These are phyloP conservation scores for Fusarium illudens DNA, from an alignment of 2,329 filamentous ascomycete genomes.

Conservation along the genomic window DNA sequence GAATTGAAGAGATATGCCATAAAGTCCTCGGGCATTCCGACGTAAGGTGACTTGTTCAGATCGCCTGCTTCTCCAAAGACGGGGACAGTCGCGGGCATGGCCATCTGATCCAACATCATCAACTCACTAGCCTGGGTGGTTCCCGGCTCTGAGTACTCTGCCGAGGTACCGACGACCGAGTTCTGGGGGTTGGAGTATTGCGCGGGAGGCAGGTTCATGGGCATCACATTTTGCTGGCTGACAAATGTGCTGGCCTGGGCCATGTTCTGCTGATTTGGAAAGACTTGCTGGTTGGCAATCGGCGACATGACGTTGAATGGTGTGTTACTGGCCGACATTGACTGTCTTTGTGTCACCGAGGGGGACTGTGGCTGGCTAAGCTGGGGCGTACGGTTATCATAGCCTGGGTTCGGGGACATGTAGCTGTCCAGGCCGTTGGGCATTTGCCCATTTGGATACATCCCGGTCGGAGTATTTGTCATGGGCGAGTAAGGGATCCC, in stretches of 20 bases:
- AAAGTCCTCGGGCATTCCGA: slow-evolving; percentile 85
- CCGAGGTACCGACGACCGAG: slow-evolving; percentile 44
- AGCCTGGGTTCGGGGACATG: slow-evolving; percentile 50
- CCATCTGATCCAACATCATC: slow-evolving; percentile 70
- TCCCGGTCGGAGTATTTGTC: slow-evolving; percentile 52
- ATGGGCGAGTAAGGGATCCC: slow-evolving; percentile 59
- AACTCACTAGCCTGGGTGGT: slow-evolving; percentile 61
- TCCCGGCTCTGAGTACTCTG: slow-evolving; percentile 57
- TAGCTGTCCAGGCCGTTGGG: slow-evolving; percentile 53
- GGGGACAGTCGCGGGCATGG: slow-evolving; percentile 75
- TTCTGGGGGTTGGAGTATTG: slow-evolving; percentile 56
- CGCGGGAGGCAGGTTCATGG: slow-evolving; percentile 69
- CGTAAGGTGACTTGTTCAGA: slow-evolving; percentile 82
- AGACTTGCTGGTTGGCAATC: slow-evolving; percentile 59
- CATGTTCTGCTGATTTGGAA: slow-evolving; percentile 57
- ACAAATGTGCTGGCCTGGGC: slow-evolving; percentile 62
- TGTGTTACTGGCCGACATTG: slow-evolving; percentile 57
- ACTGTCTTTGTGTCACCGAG: slow-evolving; percentile 54
- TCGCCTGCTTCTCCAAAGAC: slow-evolving; percentile 87
- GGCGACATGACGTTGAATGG: slow-evolving; percentile 63
- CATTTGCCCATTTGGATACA: slow-evolving; percentile 39
- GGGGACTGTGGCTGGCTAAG: slow-evolving; percentile 48
- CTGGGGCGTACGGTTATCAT: slow-evolving; percentile 41
- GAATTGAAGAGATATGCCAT: slow-evolving; percentile 83
- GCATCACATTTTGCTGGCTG: slow-evolving; percentile 67